These are phyloP conservation scores for Panicum virgatum DNA, from an alignment of 202 grass and related monocot genomes.

Conservation along the genomic window DNA sequence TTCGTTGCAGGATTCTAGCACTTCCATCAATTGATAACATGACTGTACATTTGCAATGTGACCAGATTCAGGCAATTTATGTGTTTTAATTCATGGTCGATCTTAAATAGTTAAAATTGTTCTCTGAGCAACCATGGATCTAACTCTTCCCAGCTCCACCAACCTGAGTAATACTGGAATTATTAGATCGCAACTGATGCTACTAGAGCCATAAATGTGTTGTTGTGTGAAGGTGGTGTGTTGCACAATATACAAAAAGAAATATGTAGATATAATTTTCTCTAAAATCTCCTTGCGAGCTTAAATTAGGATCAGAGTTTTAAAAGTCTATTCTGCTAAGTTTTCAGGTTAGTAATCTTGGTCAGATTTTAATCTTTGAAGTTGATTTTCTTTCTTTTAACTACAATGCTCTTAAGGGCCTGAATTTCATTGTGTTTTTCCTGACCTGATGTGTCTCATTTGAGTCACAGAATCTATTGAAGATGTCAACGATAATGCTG, in stretches of 20 bases:
- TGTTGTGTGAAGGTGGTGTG: not conserved
- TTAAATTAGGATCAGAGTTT: constrained; percentile 8
- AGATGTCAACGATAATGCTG: not conserved
- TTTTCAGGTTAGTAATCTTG: not conserved
- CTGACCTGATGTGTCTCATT: not conserved
- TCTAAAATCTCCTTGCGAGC: not conserved
- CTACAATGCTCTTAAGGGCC: not conserved
- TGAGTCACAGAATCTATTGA: not conserved
- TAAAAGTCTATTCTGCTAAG: not conserved
- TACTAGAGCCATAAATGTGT: not conserved
- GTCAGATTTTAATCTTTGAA: not conserved
- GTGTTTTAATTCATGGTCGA: too few relatives aligned
- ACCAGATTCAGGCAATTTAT: constrained; percentile 4
- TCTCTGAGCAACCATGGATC: not conserved
- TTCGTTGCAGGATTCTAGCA: not conserved
- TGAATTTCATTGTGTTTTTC: not conserved
- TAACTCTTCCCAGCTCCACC: not conserved
- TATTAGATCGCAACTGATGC: not conserved
- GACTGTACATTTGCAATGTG: not conserved
- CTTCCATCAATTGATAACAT: not conserved
- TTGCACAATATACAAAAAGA: not conserved
- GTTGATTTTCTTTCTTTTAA: not conserved
- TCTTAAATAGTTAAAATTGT: not conserved
- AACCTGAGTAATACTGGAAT: not conserved
- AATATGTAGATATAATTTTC: not conserved